These are phyloP conservation scores for Xanthoconium stramineum DNA, from an alignment of 768 basidiomycete species.

Conservation along the genomic window DNA sequence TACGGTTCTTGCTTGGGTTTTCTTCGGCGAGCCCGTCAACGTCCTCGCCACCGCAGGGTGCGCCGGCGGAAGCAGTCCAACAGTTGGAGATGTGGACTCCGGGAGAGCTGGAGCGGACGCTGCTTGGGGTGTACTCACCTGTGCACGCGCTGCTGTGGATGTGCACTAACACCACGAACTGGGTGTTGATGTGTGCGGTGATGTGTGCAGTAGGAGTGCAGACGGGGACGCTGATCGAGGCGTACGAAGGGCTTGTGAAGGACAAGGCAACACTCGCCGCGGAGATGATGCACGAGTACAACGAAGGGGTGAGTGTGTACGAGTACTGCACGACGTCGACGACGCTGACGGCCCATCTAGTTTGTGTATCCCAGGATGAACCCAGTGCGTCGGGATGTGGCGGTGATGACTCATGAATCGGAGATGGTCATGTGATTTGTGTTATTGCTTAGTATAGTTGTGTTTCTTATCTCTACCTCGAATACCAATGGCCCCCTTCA, in stretches of 20 bases:
- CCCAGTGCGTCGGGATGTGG: slow-evolving; percentile 71
- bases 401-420: slow-evolving; percentile 82
- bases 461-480: slow-evolving; percentile 6
- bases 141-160: slow-evolving; percentile 73
- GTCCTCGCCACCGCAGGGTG: slow-evolving; percentile 31
- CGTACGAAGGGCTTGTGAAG: slow-evolving; percentile 65
- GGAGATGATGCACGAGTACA: slow-evolving; percentile 84
- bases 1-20: slow-evolving; percentile 67
- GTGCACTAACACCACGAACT: slow-evolving; percentile 66
- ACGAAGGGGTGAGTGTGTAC: slow-evolving; percentile 56
- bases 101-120: slow-evolving; percentile 61
- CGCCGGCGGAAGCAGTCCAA: slow-evolving; percentile 56
- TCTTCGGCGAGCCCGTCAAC: slow-evolving; percentile 41
- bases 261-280: slow-evolving; percentile 72
- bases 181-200: slow-evolving; percentile 66
- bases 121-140: slow-evolving; percentile 79
- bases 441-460: slow-evolving; percentile 5
- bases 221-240: slow-evolving; percentile 38
- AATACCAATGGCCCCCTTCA: slow-evolving; percentile 52
- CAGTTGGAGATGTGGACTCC: slow-evolving; percentile 80
- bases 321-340: background rate
- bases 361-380: slow-evolving; percentile 83
- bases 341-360: slow-evolving; percentile 35
- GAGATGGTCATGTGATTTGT: slow-evolving; percentile 46
- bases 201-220: slow-evolving; percentile 68